These are phyloP conservation scores for Metschnikowia henanensis DNA, from an alignment of 805 yeast species.

Conservation along the genomic window DNA sequence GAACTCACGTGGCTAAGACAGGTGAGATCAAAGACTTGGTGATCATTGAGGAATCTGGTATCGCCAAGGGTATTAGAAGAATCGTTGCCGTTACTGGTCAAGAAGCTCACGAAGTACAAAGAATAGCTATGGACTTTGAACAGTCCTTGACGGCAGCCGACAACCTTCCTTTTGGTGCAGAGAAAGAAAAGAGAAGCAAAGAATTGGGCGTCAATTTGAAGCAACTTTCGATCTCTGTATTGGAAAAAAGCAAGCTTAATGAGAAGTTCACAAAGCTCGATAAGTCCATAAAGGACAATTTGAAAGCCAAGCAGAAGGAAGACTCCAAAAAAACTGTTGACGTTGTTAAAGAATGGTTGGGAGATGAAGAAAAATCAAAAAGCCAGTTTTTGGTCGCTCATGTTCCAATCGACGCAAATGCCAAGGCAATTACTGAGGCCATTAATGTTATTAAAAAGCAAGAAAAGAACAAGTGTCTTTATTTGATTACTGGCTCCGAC, in stretches of 20 bases:
- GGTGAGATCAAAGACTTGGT: constrained; percentile 92
- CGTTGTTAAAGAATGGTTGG: constrained; percentile 68
- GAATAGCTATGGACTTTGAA: constrained; percentile 72
- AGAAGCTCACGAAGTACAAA: constrained; percentile 88
- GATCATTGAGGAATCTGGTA: constrained; percentile 92
- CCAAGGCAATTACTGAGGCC: constrained; percentile 94
- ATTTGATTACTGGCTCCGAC: constrained; percentile 70
- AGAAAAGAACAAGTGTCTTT: constrained; percentile 71
- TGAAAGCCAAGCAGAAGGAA: constrained; percentile 83
- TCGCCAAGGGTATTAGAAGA: constrained; percentile 98
- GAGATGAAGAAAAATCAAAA: constrained; percentile 41
- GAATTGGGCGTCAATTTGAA: constrained; percentile 83
- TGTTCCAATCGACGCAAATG: constrained; percentile 73
- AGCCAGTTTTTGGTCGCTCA: constrained; percentile 64
- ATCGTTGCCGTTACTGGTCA: constrained; percentile 95
- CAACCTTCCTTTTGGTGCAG: constrained; percentile 66
- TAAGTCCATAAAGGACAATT: constrained; percentile 84
- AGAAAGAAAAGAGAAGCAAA: constrained; percentile 80
- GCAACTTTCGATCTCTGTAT: constrained; percentile 76
- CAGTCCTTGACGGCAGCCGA: constrained; percentile 58
- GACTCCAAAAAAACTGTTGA: constrained; percentile 83
- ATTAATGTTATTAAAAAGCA: constrained; percentile 78
- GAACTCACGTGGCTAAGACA: constrained; percentile 93
- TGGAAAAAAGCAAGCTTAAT: constrained; percentile 74
- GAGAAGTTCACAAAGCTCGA: constrained; percentile 76